phyloP scores from a whole-genome alignment of 2,329 filamentous ascomycete species.

The Mycosphaerella arachidis region DNA sequence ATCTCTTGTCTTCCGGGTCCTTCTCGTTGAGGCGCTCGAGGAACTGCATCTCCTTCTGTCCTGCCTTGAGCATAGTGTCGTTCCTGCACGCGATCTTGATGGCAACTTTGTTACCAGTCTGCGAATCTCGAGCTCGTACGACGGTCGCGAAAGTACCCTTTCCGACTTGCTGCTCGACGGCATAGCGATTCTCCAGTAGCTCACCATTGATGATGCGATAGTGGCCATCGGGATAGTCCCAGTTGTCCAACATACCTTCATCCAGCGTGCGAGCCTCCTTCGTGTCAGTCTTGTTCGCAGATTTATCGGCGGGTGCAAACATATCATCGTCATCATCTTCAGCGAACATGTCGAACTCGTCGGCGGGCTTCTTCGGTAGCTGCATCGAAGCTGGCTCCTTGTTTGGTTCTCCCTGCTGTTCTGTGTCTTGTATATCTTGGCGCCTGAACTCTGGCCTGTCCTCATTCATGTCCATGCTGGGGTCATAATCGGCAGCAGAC shows the following conservation, averaged over 20 bases:
- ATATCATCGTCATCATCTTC: constrained; percentile 70
- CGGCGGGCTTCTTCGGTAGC: constrained; percentile 8
- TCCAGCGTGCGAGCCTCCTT: constrained; percentile 56
- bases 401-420: neutral
- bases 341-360: constrained; percentile 60
- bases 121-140: constrained; percentile 77
- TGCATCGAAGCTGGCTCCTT: neutral
- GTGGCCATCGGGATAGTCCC: constrained; percentile 91
- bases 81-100: constrained; percentile 99
- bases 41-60: constrained; percentile 90
- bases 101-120: constrained; percentile 68
- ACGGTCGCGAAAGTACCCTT: constrained; percentile 97
- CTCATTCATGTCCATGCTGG: constrained; percentile 81
- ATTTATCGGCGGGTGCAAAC: constrained; percentile 64
- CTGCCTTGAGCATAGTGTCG: constrained; percentile 67
- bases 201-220: constrained; percentile 94
- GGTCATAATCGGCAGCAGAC: constrained; percentile 91
- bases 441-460: constrained; percentile 46
- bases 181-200: constrained; percentile 81
- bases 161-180: constrained; percentile 80
- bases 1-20: constrained; percentile 84
- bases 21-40: constrained; percentile 79
- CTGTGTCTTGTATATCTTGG: constrained; percentile 23
- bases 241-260: constrained; percentile 80
- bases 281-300: constrained; percentile 41